A percentile compares a stretch with the other conserved stretches of the same genome.
Conservation (phyloP, 2,329 filamentous ascomycete species). For the Tolypocladium guangdongense region DNA sequence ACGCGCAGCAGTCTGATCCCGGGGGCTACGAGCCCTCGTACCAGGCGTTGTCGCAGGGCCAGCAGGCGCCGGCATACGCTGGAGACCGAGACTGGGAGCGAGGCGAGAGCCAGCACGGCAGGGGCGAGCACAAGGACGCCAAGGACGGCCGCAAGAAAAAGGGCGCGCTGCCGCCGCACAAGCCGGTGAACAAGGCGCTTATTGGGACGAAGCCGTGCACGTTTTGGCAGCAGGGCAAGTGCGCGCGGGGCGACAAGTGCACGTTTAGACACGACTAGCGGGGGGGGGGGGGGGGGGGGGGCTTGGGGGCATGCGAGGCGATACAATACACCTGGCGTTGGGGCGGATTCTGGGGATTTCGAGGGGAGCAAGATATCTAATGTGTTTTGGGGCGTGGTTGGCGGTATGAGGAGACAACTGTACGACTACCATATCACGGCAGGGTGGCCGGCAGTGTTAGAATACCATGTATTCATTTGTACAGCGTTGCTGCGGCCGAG, state of each 20-base stretch:
- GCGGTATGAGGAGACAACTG: background rate
- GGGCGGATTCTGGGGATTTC: background rate
- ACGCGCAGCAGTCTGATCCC: conserved; percentile 8
- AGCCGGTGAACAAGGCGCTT: conserved; percentile 41
- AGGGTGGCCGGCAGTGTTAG: background rate
- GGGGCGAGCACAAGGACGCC: conserved; percentile 19
- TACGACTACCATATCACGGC: background rate
- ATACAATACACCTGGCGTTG: background rate
- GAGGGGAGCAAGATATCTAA: background rate
- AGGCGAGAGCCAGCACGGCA: conserved; percentile 18
- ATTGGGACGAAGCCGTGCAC: conserved; percentile 58
- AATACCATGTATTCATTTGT: background rate
- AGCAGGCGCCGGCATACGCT: conserved; percentile 14
- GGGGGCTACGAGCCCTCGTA: conserved; percentile 25
- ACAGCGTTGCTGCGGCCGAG: background rate
- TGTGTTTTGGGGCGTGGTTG: background rate
- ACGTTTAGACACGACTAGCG: conserved; percentile 58
- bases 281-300: background rate
- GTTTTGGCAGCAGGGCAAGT: conserved; percentile 61
- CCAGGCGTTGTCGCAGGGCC: conserved; percentile 19
- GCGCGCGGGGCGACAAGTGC: conserved; percentile 62
- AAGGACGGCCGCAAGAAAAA: conserved; percentile 31
- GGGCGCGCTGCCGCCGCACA: conserved; percentile 28
- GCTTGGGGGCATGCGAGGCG: background rate
- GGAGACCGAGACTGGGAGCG: conserved; percentile 24